Conservation (phyloP, 371 early-diverging fungal genomes). For the Syncephalis plumigaleata region DNA sequence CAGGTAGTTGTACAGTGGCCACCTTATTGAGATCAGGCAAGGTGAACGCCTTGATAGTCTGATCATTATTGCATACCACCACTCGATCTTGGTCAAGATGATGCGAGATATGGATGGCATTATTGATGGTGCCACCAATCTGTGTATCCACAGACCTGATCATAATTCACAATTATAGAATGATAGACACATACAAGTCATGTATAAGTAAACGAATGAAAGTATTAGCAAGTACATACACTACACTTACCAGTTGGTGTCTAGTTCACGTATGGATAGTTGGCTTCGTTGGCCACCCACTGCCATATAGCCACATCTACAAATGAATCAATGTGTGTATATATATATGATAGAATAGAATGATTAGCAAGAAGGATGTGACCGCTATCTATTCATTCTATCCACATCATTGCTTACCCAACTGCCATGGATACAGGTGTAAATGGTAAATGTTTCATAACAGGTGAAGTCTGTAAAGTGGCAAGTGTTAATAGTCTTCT, state of each 20-base stretch:
- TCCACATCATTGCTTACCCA: conserved; percentile 27
- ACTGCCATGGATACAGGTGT: conserved; percentile 66
- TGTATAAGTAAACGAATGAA: too few species aligned
- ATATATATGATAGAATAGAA: not conserved
- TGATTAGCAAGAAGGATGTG: conserved; percentile 2
- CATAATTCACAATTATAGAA: too few species aligned
- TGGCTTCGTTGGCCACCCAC: conserved; percentile 85
- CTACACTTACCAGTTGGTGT: conserved; percentile 39
- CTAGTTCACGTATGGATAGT: conserved; percentile 55
- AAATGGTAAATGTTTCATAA: conserved; percentile 50
- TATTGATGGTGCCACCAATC: conserved; percentile 81
- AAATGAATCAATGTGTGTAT: too few species aligned
- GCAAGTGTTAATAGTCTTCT: not conserved
- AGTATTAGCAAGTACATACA: not conserved
- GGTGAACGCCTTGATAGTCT: conserved; percentile 72
- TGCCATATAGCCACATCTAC: conserved; percentile 58
- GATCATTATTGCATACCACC: conserved; percentile 85
- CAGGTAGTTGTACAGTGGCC: conserved; percentile 51
- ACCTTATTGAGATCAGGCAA: conserved; percentile 50
- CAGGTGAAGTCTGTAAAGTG: conserved; percentile 15
- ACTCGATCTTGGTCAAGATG: conserved; percentile 43
- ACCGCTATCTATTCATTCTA: not conserved
- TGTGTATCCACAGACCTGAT: conserved; percentile 46
- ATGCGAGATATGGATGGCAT: conserved; percentile 61
- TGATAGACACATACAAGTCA: too few species aligned